These are phyloP conservation scores for Gremmenia infestans DNA, from an alignment of 2,329 filamentous ascomycete species.

Conservation along the genomic window DNA sequence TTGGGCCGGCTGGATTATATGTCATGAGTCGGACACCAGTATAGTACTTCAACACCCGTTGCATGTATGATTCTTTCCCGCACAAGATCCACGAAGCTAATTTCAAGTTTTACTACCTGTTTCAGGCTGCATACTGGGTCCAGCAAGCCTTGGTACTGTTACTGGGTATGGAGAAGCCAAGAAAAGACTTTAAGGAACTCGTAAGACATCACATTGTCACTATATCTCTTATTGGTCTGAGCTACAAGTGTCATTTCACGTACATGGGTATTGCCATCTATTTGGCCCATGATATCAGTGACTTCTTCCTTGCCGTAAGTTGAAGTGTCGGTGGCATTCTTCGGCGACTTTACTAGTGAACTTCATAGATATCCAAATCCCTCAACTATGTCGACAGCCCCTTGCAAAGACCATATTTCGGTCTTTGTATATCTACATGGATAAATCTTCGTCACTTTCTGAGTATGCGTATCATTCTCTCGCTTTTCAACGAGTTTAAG, in stretches of 20 bases:
- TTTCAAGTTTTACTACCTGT: slow-evolving; percentile 95
- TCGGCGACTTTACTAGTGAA: slow-evolving; percentile 1
- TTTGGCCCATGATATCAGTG: slow-evolving; percentile 88
- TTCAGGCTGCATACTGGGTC: slow-evolving; percentile 92
- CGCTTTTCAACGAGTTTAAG: slow-evolving; percentile 69
- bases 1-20: slow-evolving; percentile 79
- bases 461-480: slow-evolving; percentile 72
- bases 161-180: slow-evolving; percentile 83
- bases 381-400: slow-evolving; percentile 84
- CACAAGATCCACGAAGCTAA: slow-evolving; percentile 72
- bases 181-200: slow-evolving; percentile 93
- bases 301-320: slow-evolving; percentile 90
- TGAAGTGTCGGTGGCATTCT: neutral
- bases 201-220: slow-evolving; percentile 90
- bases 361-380: slow-evolving; percentile 71
- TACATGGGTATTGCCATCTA: slow-evolving; percentile 93
- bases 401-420: slow-evolving; percentile 80
- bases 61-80: slow-evolving; percentile 86
- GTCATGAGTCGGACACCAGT: slow-evolving; percentile 89
- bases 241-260: slow-evolving; percentile 95
- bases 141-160: slow-evolving; percentile 88
- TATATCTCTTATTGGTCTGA: slow-evolving; percentile 73
- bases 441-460: slow-evolving; percentile 85
- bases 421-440: slow-evolving; percentile 76
- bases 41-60: slow-evolving; percentile 90